Base-by-base conservation (phyloP, 106 monocot genomes). In the Allium cepa region DNA sequence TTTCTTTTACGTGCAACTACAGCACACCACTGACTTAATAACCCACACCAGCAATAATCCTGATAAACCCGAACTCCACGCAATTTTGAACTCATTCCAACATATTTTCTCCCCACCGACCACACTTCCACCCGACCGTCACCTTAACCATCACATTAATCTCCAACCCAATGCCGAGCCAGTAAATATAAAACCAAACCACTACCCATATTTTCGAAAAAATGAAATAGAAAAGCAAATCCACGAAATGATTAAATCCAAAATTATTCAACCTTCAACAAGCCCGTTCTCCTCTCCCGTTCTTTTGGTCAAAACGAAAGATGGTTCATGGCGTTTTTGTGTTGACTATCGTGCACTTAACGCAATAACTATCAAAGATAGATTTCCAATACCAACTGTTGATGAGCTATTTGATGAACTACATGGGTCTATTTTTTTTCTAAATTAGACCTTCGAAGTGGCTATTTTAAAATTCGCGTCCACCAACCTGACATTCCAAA, bases 391-490 rank as follows among this genome's bases (percentile, higher is more conserved):
- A 10, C 56, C 56, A 11, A 26, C 48, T 7, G 58, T 74, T n/a
- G 58, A 74, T 59, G 65, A 67, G 47, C 47, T 74, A 6, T 13
- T 66, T 3, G 57, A 58, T 74, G 66, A 74, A 27, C 49, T 74
- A 1, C 17, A 58, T 18, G 66, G 28, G 10, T 58, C 60, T 10
- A 59, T 52, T 36, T 36, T 11, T 75, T 22, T 16, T 68, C 65
- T 0, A 74, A 74, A 50, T 49, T 74, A 10, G 65, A 74, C 13
- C 26, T 74, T 17, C 2, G 66, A 26, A 27, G 13, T 16, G 65
- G 74, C 0, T 58, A 67, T 50, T 47, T 66, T 8, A 46, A 74
- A 13, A 63, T 63, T 16, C 11, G 49, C 7, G 55, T 77, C 4
- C 17, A 63, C 7, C 56, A 64, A 7, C 12, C 26, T 5, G 63